Percentiles rank a stretch among this genome's conserved stretches.
These are phyloP conservation scores for Xylaria flabelliformis DNA, from an alignment of 495 filamentous ascomycete species.

Conservation along the genomic window DNA sequence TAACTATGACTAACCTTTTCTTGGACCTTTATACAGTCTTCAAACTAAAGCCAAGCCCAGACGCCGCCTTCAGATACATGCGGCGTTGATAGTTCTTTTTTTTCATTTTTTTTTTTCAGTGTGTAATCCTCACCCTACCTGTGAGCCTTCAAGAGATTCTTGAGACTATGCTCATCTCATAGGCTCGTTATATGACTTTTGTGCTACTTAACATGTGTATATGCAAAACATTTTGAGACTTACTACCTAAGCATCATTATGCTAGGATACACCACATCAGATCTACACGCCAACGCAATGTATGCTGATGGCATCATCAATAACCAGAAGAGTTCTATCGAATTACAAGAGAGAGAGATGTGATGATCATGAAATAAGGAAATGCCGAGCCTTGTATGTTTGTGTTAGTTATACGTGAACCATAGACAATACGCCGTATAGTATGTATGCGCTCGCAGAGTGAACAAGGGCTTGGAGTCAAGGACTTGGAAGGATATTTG, in stretches of 20 bases:
- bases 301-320: background rate
- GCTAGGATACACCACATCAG: background rate
- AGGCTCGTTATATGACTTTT: background rate
- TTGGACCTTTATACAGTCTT: background rate
- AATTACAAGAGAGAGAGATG: background rate
- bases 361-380: background rate
- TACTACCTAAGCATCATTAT: background rate
- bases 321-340: background rate
- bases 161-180: background rate
- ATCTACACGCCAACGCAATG: background rate
- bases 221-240: background rate
- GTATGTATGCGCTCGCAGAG: background rate
- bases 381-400: background rate
- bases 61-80: background rate
- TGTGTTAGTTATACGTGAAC: background rate
- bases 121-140: background rate
- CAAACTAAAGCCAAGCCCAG: background rate
- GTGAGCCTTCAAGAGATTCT: background rate
- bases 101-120: background rate
- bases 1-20: background rate
- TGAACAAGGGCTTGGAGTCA: too few relatives aligned
- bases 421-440: background rate
- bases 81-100: background rate
- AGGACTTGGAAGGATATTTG: too few relatives aligned
- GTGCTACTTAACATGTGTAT: background rate